These are phyloP conservation scores for Lactifluus subvellereus DNA, from an alignment of 768 basidiomycete species.

Conservation along the genomic window DNA sequence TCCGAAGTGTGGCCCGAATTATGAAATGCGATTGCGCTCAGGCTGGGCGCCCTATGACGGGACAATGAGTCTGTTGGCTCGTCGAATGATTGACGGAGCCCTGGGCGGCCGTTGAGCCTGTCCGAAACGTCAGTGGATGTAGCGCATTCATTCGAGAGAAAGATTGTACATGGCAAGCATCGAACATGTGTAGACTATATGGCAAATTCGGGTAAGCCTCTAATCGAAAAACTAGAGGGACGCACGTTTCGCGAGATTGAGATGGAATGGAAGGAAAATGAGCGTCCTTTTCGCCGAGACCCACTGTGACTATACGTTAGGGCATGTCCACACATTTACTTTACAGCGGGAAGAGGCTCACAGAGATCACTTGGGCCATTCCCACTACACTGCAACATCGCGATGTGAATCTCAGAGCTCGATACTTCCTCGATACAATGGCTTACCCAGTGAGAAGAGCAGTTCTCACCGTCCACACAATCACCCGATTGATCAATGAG, in stretches of 20 bases:
- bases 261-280: constrained; percentile 17
- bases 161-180: constrained; percentile 13
- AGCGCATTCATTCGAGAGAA: neutral
- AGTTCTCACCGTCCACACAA: constrained; percentile 11
- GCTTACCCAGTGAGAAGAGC: constrained; percentile 9
- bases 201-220: neutral
- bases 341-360: neutral
- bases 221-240: neutral
- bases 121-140: neutral
- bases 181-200: constrained; percentile 13
- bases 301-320: neutral
- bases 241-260: constrained; percentile 13
- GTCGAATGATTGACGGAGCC: constrained; percentile 3
- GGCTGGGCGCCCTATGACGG: neutral
- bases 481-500: constrained; percentile 11
- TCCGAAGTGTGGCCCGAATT: neutral
- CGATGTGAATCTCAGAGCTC: neutral
- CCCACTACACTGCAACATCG: constrained; percentile 1
- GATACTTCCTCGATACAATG: neutral
- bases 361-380: constrained; percentile 9
- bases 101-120: constrained; percentile 14
- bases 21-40: neutral
- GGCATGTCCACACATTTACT: neutral
- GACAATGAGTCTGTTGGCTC: neutral
- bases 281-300: constrained; percentile 5